phyloP scores from a whole-genome alignment of 306 rosid species.

The Prinsepia uniflora region DNA sequence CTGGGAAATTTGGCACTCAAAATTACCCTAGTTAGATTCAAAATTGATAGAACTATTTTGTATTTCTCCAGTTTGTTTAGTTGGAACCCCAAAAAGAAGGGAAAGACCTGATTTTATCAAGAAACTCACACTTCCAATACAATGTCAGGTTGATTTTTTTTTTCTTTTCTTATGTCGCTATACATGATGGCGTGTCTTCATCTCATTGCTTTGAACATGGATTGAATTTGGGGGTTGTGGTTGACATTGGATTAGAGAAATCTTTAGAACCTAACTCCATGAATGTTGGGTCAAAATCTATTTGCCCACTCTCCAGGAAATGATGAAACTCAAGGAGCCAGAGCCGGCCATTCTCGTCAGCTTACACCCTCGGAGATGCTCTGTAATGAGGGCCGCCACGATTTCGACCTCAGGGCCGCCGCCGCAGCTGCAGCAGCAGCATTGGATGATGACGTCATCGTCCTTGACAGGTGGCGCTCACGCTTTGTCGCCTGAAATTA shows the following conservation, averaged over 20 bases:
- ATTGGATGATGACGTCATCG: constrained; percentile 42
- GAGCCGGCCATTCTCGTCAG: constrained; percentile 31
- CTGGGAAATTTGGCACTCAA: constrained; percentile 47
- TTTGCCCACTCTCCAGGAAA: constrained; percentile 27
- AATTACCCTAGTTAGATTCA: constrained; percentile 18
- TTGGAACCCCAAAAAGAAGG: constrained; percentile 16
- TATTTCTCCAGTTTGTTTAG: constrained; percentile 23
- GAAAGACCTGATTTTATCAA: constrained; percentile 19
- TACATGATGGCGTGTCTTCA: constrained; percentile 34
- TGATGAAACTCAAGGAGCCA: constrained; percentile 29
- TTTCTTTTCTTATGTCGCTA: constrained; percentile 26
- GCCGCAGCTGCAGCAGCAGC: constrained; percentile 43
- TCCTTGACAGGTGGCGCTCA: constrained; percentile 55
- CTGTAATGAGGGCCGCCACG: constrained; percentile 90
- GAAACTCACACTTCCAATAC: constrained; percentile 34
- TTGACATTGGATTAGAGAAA: constrained; percentile 38
- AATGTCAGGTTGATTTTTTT: constrained; percentile 32
- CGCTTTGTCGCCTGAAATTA: constrained; percentile 55
- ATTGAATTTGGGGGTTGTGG: constrained; percentile 31
- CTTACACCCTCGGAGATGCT: constrained; percentile 75
- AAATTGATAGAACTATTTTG: constrained; percentile 7
- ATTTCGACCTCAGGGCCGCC: constrained; percentile 47
- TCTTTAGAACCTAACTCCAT: constrained; percentile 30
- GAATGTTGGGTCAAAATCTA: constrained; percentile 23
- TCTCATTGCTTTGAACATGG: constrained; percentile 32